These are phyloP conservation scores for Pseudogymnoascus sp. DNA, from an alignment of 2,329 filamentous ascomycete genomes.

Conservation along the genomic window DNA sequence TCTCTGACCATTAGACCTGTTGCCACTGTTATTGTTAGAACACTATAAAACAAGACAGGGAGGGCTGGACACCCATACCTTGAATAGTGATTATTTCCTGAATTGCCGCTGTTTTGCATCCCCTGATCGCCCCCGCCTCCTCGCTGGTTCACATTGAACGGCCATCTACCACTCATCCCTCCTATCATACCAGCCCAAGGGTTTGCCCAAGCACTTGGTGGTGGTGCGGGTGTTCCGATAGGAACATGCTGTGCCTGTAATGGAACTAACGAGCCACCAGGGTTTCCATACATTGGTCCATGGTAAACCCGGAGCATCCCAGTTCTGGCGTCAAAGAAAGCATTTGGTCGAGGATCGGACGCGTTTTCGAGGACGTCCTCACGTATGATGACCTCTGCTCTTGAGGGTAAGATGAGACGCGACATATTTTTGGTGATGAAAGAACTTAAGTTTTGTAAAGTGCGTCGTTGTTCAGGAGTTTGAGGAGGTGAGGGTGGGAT, in stretches of 20 bases:
- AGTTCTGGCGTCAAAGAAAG: conserved; percentile 49
- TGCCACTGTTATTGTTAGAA: neutral
- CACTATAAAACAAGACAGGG: neutral
- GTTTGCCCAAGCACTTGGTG: neutral
- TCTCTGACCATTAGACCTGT: neutral
- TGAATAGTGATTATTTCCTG: neutral
- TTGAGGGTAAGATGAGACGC: conserved; percentile 43
- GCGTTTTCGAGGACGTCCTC: conserved; percentile 50
- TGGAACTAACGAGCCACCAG: conserved; percentile 43
- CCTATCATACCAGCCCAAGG: conserved; percentile 5
- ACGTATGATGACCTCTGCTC: conserved; percentile 46
- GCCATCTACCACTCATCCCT: neutral
- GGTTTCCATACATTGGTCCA: conserved; percentile 49
- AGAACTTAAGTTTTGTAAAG: conserved; percentile 7
- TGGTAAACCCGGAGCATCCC: conserved; percentile 53
- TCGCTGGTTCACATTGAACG: neutral
- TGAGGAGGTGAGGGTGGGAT: neutral
- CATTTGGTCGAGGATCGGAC: conserved; percentile 52
- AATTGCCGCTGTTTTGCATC: neutral
- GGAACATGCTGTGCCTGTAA: conserved; percentile 29
- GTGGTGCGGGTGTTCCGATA: conserved; percentile 3
- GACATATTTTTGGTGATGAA: conserved; percentile 25
- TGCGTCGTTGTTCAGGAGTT: conserved; percentile 4
- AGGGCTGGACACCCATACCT: neutral
- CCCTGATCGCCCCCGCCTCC: neutral